Base-by-base conservation (phyloP, 2,329 filamentous ascomycete species). In the Aspergillus sp. region DNA sequence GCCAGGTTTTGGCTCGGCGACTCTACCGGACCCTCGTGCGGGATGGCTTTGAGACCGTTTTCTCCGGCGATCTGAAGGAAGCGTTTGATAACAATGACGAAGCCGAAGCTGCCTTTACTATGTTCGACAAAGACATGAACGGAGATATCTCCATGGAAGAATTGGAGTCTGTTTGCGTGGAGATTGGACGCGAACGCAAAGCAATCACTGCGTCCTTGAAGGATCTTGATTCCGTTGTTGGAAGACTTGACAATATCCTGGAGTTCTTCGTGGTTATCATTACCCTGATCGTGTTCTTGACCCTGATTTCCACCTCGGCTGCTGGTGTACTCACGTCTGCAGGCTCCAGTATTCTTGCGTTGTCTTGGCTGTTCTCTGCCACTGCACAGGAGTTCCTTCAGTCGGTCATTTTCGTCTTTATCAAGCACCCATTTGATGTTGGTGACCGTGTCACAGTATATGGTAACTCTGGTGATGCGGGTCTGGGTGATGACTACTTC, bases 371-470 rank as follows among this genome's bases (percentile, higher is more conserved):
- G 58, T 91, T 98, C 68, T 91, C 92, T 62, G 90, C 91, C 0
- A 97, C 94, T 0, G 94, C 94, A 0, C 92, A 97, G 72, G 94
- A 98, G 72, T 97, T 98, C 67, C 81, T 97, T 2, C 92, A 97
- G 78, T 97, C 92, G 9, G 87, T 94, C 72, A 91, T 97, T 67
- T 97, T 97, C 72, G 93, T 97, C 67, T 97, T 97, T 69, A 89
- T 97, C 78, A 97, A 97, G 80, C 94, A 98, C 74, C 94, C 94
- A 0, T 98, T 97, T 69, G 94, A 98, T 75, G 93, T 97, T 4
- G 94, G 94, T 57, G 94, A 98, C 74, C 89, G 94, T 69, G 91
- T 98, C 6, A 91, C 90, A 1, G 86, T 98, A 19, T 97, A 97
- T 70, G 93, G 93, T 57, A 96, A 92, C 69, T 92, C 92, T 0